Conservation (phyloP, 169 alveolate genomes). For the Eimeria falciformis region DNA sequence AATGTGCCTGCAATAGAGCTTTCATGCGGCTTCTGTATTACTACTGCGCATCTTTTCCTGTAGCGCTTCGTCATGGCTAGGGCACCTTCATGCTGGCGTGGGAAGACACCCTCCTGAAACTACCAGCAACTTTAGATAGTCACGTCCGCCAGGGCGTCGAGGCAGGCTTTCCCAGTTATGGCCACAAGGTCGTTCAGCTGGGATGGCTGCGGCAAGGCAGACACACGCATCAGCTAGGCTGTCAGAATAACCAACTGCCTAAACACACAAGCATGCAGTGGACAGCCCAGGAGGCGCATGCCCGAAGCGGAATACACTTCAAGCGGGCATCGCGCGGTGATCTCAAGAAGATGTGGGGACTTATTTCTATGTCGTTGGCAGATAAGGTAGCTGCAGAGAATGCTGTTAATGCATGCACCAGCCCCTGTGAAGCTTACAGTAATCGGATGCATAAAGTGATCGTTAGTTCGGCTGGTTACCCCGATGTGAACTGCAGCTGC, state of each 20-base stretch:
- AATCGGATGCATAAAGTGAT: constrained; percentile 71
- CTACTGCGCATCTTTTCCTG: too few species aligned
- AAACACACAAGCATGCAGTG: too few species aligned
- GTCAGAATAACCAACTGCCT: neutral
- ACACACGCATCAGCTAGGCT: neutral
- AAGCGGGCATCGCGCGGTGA: too few species aligned
- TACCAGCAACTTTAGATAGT: neutral
- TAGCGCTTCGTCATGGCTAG: too few species aligned
- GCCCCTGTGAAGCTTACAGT: constrained; percentile 35
- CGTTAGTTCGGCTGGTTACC: constrained; percentile 77
- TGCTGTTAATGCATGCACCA: too few species aligned
- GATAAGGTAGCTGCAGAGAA: too few species aligned
- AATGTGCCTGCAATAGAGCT: too few species aligned
- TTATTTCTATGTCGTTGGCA: too few species aligned
- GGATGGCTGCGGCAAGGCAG: constrained; percentile 52
- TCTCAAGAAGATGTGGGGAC: too few species aligned
- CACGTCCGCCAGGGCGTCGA: constrained; percentile 69
- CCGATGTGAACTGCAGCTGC: constrained; percentile 81
- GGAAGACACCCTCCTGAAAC: too few species aligned
- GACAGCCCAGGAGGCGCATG: neutral
- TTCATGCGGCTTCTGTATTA: too few species aligned
- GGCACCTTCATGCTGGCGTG: too few species aligned
- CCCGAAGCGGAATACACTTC: neutral
- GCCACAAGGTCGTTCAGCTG: constrained; percentile 69
- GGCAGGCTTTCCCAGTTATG: constrained; percentile 73